Evolutionary conservation across 2,329 filamentous ascomycete genomes (phyloP), one percentile per base, ranked within the genome.

Genomic region (Cytospora paraplurivora): DNA sequence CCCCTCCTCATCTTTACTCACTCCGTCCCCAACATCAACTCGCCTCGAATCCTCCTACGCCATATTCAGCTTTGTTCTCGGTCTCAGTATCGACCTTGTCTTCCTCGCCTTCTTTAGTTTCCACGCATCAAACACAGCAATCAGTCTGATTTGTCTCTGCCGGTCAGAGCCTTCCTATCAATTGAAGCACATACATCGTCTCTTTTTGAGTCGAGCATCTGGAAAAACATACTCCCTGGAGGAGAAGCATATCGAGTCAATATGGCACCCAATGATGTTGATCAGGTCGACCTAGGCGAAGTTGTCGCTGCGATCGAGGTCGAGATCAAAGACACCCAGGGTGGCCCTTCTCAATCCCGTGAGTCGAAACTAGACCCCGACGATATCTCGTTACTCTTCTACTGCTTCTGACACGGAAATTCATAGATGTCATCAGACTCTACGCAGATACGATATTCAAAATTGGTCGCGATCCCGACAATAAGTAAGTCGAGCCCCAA

Each of bases 381-480:
- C 7, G 3, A 7, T 57, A 10, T 3, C 4, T 15, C 12, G 5
- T 4, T 50, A 7, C 34, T 34, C 7, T 10, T 12, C 7, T 27
- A 57, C 8, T 58, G 33, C 8, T 1, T 21, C 49, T 34, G 15
- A 7, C 4, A 8, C 59, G 62, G 32, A 59, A 4, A 37, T 49
- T 7, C 15, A 12, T 13, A 59, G 56, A 50, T 5, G 54, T 32
- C 7, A 33, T 63, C 13, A 11, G 13, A 1, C 53, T 66, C 12
- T 15, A n/a, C 17, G 27, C 41, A 21, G 56, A 56, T 17, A 63
- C 66, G 37, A 57, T 38, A 4, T 63, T 74, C 37, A 65, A 54
- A 13, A 66, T 76, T 50, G 74, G 74, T 7, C 69, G 72, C 62
- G 71, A 73, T 38, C 27, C 52, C 1, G 47, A 41, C 12, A 69